A percentile compares a stretch with the other conserved stretches of the same genome.
phyloP scores from a whole-genome alignment of 305 asterid species.

The Plantago lanceolata region DNA sequence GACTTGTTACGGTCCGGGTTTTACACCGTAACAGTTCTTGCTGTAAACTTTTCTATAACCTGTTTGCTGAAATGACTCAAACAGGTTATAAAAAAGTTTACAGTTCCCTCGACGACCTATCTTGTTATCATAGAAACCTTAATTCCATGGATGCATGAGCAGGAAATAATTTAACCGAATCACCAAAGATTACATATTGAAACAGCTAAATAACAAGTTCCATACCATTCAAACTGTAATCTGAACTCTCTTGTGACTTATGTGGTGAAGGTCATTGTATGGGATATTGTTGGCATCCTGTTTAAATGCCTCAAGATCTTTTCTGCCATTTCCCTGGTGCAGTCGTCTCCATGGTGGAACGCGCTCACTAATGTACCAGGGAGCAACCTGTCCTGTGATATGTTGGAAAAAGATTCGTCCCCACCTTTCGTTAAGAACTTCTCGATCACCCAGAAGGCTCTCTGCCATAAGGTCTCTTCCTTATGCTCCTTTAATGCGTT shows the following conservation, averaged over 20 bases:
- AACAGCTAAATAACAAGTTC: background rate
- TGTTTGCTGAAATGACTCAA: too few species aligned
- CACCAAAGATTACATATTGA: background rate
- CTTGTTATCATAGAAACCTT: too few species aligned
- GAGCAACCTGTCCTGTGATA: slow-evolving; percentile 55
- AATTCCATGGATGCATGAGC: too few species aligned
- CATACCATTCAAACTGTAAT: background rate
- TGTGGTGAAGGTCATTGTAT: slow-evolving; percentile 37
- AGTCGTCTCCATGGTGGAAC: slow-evolving; percentile 60
- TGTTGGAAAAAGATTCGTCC: slow-evolving; percentile 43
- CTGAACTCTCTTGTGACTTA: slow-evolving; percentile 3
- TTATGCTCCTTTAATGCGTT: slow-evolving; percentile 64
- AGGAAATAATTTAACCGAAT: too few species aligned
- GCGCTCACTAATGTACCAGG: slow-evolving; percentile 60
- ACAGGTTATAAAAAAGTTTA: too few species aligned
- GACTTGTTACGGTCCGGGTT: too few species aligned
- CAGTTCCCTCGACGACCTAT: too few species aligned
- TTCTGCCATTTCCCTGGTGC: slow-evolving; percentile 64
- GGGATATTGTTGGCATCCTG: slow-evolving; percentile 47
- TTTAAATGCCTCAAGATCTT: slow-evolving; percentile 67
- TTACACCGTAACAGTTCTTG: too few species aligned
- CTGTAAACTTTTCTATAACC: too few species aligned
- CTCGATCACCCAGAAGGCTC: slow-evolving; percentile 72
- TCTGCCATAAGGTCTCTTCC: slow-evolving; percentile 49
- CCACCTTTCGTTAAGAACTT: slow-evolving; percentile 63